These are phyloP conservation scores for Cotoneaster glaucophyllus DNA, from an alignment of 306 rosid genomes.

Conservation along the genomic window DNA sequence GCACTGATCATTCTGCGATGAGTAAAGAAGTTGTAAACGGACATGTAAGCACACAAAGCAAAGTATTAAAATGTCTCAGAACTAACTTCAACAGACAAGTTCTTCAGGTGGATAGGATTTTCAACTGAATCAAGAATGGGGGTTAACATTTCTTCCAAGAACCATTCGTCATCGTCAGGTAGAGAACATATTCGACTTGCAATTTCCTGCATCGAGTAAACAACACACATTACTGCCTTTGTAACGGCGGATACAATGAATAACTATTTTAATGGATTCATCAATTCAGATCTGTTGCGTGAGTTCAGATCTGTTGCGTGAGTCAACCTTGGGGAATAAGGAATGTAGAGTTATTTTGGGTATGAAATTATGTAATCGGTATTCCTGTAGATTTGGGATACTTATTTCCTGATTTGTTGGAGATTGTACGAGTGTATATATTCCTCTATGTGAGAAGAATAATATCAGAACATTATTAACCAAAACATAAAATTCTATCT, in stretches of 20 bases:
- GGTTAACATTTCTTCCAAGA: conserved; percentile 62
- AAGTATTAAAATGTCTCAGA: conserved; percentile 5
- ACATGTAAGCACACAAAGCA: conserved; percentile 4
- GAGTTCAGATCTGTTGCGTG: no score
- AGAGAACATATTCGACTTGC: conserved; percentile 36
- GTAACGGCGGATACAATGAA: background rate
- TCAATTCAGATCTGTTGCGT: conserved; percentile 1
- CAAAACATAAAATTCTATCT: no score
- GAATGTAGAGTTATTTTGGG: no score
- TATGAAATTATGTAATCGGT: no score
- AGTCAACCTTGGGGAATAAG: no score
- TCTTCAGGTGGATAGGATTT: conserved; percentile 83
- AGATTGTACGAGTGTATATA: no score
- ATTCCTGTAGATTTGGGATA: no score
- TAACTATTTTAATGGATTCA: background rate
- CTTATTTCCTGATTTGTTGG: no score
- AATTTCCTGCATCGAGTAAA: conserved; percentile 44
- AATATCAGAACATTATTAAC: no score
- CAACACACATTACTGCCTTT: background rate
- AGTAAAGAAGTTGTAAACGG: conserved; percentile 19
- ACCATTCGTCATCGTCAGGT: conserved; percentile 50
- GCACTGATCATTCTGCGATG: conserved; percentile 24
- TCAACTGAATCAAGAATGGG: conserved; percentile 80
- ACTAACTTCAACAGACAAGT: conserved; percentile 62
- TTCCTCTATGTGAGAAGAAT: no score